phyloP scores from a whole-genome alignment of 2,329 filamentous ascomycete species.

The Malbranchea zuffiana region DNA sequence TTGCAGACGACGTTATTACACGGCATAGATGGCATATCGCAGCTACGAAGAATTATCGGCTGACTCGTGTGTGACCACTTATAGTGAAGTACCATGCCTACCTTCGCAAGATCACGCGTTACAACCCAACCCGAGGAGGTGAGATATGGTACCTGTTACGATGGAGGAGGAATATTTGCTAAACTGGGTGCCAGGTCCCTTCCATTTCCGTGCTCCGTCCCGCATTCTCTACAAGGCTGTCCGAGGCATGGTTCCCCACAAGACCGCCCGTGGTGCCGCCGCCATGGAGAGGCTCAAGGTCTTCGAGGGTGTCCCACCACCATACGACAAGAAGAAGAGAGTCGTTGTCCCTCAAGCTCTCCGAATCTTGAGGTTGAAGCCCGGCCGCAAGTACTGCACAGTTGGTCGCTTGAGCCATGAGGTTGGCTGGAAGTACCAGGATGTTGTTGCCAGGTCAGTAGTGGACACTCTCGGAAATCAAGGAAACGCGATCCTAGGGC shows the following conservation, averaged over 20 bases:
- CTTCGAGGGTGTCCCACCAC: constrained; percentile 97
- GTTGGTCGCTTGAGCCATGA: constrained; percentile 96
- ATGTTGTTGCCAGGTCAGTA: constrained; percentile 94
- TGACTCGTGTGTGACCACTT: constrained; percentile 15
- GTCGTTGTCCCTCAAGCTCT: constrained; percentile 98
- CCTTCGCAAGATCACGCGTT: constrained; percentile 99
- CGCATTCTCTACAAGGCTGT: constrained; percentile 99
- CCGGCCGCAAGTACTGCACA: constrained; percentile 99
- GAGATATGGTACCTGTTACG: constrained; percentile 35
- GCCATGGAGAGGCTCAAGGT: constrained; percentile 98
- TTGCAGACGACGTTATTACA: constrained; percentile 11
- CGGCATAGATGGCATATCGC: constrained; percentile 6
- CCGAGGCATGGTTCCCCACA: constrained; percentile 99
- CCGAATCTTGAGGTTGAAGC: constrained; percentile 91
- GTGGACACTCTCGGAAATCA: constrained; percentile 1
- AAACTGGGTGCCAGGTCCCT: constrained; percentile 57
- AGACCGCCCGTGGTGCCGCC: constrained; percentile 94
- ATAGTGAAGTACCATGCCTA: constrained; percentile 99
- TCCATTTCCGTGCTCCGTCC: constrained; percentile 98
- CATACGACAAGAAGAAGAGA: constrained; percentile 99
- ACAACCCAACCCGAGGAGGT: constrained; percentile 98
- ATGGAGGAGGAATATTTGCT: constrained; percentile 5
- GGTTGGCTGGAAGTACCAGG: constrained; percentile 99
- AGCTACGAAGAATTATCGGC: not conserved
- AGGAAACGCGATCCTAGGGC: not conserved